Conservation (phyloP, 2,329 filamentous ascomycete genomes). For the Ceratocystis destructans region DNA sequence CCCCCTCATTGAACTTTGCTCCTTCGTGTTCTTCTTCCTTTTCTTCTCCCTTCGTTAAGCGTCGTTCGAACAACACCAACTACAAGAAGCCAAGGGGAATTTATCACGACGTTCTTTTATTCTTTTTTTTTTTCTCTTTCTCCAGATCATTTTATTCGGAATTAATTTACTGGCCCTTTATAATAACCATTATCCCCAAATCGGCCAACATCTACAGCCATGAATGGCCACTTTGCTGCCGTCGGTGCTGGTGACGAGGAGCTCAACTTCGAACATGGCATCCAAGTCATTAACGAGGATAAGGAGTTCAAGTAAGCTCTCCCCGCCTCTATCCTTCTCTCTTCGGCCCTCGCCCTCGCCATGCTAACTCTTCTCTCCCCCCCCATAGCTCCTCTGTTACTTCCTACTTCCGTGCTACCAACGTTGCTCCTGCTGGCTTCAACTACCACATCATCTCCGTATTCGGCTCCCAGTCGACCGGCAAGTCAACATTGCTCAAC, state of each 20-base stretch:
- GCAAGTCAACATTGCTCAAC: conserved; percentile 94
- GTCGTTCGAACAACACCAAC: background rate
- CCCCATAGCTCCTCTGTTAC: conserved; percentile 54
- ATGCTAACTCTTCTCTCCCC: conserved; percentile 19
- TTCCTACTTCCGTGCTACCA: conserved; percentile 65
- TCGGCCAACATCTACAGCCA: conserved; percentile 24
- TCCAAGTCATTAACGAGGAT: conserved; percentile 84
- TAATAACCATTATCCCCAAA: no score
- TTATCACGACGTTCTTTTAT: background rate
- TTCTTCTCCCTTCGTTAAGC: background rate
- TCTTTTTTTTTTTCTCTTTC: background rate
- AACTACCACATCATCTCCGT: conserved; percentile 99
- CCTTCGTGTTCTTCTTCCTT: background rate
- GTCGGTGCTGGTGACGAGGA: conserved; percentile 52
- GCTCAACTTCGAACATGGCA: conserved; percentile 73
- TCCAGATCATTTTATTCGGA: background rate
- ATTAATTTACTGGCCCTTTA: no score
- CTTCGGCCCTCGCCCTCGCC: background rate
- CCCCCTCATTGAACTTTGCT: background rate
- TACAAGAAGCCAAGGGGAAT: background rate
- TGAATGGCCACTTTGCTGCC: conserved; percentile 72
- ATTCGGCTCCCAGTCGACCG: conserved; percentile 95
- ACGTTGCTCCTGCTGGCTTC: conserved; percentile 80
- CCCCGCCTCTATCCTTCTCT: background rate
- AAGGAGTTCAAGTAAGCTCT: conserved; percentile 77